These are phyloP conservation scores for Leccinum boreale DNA, from an alignment of 768 basidiomycete genomes.

Conservation along the genomic window DNA sequence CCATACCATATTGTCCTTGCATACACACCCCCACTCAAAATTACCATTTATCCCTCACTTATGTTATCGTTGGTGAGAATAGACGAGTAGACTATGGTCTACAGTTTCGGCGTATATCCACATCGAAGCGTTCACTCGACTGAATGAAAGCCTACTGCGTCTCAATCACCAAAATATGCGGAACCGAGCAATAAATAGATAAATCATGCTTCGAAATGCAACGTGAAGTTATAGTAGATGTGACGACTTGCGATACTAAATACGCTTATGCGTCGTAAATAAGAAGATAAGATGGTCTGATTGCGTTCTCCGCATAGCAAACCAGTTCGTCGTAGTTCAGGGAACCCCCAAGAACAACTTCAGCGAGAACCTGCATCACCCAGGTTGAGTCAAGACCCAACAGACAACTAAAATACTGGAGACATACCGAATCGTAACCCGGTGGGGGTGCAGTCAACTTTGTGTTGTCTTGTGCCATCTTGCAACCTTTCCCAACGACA, in stretches of 20 bases:
- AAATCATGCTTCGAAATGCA: background rate
- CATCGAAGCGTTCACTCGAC: background rate
- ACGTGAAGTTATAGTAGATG: background rate
- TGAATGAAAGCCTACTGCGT: background rate
- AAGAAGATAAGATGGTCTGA: slow-evolving; percentile 67
- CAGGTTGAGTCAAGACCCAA: background rate
- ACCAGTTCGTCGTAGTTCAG: slow-evolving; percentile 72
- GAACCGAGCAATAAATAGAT: slow-evolving; percentile 10
- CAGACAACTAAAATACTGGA: too few species aligned
- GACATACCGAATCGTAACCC: slow-evolving; percentile 64
- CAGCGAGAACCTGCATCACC: slow-evolving; percentile 55
- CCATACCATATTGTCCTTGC: slow-evolving; percentile 22
- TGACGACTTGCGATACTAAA: background rate
- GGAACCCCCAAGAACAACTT: slow-evolving; percentile 51
- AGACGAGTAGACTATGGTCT: background rate
- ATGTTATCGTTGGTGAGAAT: background rate
- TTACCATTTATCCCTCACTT: slow-evolving; percentile 8
- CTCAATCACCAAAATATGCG: background rate
- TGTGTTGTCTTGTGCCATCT: slow-evolving; percentile 57
- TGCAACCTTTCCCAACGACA: slow-evolving; percentile 66
- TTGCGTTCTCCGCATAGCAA: slow-evolving; percentile 69
- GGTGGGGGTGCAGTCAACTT: slow-evolving; percentile 53
- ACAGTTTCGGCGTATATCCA: background rate
- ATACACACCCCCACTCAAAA: slow-evolving; percentile 31
- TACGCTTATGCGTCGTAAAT: slow-evolving; percentile 52